Conservation (phyloP, 1,284 basidiomycete genomes). For the Phellopilus nigrolimitatus region DNA sequence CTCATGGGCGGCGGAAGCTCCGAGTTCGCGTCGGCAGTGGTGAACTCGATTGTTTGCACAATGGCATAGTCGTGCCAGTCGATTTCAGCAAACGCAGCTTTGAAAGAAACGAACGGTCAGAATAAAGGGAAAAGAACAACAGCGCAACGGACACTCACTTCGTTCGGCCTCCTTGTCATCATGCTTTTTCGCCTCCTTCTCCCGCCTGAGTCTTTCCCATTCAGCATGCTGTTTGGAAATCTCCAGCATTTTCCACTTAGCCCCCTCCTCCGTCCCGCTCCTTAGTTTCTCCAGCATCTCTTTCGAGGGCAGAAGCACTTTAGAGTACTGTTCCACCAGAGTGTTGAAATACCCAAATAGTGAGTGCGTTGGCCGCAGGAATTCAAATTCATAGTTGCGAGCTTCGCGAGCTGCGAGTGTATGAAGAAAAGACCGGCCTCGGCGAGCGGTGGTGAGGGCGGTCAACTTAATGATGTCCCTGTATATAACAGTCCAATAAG, state of each 20-base stretch:
- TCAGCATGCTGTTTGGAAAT: slow-evolving; percentile 76
- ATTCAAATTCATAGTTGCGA: slow-evolving; percentile 97
- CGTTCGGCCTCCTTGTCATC: slow-evolving; percentile 88
- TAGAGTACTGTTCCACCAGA: slow-evolving; percentile 94
- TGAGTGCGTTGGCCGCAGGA: slow-evolving; percentile 91
- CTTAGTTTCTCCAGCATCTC: slow-evolving; percentile 70
- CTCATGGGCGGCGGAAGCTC: slow-evolving; percentile 95
- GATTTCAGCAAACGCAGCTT: slow-evolving; percentile 91
- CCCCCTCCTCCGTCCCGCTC: slow-evolving; percentile 53
- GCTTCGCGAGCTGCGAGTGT: slow-evolving; percentile 86
- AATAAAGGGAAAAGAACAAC: slow-evolving; percentile 7
- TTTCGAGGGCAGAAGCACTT: slow-evolving; percentile 81
- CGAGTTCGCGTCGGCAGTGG: slow-evolving; percentile 83
- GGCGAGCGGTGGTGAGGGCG: slow-evolving; percentile 91
- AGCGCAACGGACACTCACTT: slow-evolving; percentile 43
- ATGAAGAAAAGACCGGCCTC: slow-evolving; percentile 84
- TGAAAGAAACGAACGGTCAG: slow-evolving; percentile 19
- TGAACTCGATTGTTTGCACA: slow-evolving; percentile 98
- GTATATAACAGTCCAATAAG: slow-evolving; percentile 8
- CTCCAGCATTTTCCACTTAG: slow-evolving; percentile 76
- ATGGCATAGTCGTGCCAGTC: slow-evolving; percentile 99
- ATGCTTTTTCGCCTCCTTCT: slow-evolving; percentile 81
- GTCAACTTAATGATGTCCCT: slow-evolving; percentile 92
- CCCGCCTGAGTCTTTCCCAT: slow-evolving; percentile 83
- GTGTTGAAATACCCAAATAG: slow-evolving; percentile 96